These are phyloP conservation scores for Mollisiaceae sp. DNA, from an alignment of 2,329 filamentous ascomycete genomes.

Conservation along the genomic window DNA sequence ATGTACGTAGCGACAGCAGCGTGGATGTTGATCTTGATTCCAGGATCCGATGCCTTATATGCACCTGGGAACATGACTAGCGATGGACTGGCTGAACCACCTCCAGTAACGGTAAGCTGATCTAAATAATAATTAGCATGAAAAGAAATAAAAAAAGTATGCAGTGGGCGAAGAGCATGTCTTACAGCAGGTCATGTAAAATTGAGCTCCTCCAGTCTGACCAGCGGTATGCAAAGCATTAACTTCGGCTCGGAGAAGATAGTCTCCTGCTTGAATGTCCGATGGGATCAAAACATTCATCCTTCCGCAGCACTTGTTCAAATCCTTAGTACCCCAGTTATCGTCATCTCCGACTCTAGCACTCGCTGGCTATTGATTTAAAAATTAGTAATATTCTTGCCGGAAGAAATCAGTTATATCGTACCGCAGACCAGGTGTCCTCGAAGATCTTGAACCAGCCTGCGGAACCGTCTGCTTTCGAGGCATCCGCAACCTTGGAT, in stretches of 20 bases:
- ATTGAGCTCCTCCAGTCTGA: constrained; percentile 44
- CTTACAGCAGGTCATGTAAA: constrained; percentile 45
- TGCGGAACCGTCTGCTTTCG: constrained; percentile 50
- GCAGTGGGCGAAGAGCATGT: not conserved
- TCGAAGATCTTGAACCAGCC: constrained; percentile 56
- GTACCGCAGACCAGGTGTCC: constrained; percentile 15
- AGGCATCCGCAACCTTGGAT: constrained; percentile 54
- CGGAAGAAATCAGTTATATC: not conserved
- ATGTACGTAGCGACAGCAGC: constrained; percentile 35
- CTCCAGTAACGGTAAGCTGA: constrained; percentile 53
- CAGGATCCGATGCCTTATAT: constrained; percentile 52
- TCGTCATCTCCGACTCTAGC: constrained; percentile 16
- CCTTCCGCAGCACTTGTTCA: constrained; percentile 50
- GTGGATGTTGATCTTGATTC: constrained; percentile 53
- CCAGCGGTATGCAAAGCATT: constrained; percentile 58
- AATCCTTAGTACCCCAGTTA: constrained; percentile 16
- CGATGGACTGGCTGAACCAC: constrained; percentile 48
- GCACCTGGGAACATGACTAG: constrained; percentile 52
- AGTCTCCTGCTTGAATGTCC: constrained; percentile 58
- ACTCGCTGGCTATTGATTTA: not conserved
- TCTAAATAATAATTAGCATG: constrained; percentile 9
- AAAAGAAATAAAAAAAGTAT: not conserved
- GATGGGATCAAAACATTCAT: constrained; percentile 54
- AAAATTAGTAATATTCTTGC: not conserved
- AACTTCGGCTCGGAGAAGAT: constrained; percentile 59